Conservation (phyloP, 2,329 filamentous ascomycete species). For the Delphinella strobiligena region DNA sequence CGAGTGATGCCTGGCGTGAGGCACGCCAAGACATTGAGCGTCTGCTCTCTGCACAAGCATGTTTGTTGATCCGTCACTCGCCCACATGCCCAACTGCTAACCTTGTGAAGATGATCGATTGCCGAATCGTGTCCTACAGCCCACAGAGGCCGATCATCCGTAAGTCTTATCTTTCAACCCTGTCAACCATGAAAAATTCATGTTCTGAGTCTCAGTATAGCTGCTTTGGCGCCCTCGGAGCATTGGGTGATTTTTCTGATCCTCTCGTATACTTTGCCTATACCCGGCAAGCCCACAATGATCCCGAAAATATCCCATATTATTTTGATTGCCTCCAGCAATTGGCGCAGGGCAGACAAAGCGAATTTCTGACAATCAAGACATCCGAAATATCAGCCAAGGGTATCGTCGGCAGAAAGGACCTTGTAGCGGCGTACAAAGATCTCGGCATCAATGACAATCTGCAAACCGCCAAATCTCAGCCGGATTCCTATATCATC, state of each 20-base stretch:
- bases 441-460: conserved; percentile 42
- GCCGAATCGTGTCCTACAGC: conserved; percentile 8
- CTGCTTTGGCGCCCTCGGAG: conserved; percentile 51
- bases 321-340: conserved; percentile 55
- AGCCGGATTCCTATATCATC: conserved; percentile 50
- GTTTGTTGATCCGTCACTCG: conserved; percentile 14
- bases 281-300: conserved; percentile 44
- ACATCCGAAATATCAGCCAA: conserved; percentile 46
- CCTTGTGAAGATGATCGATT: conserved; percentile 3
- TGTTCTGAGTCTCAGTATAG: conserved; percentile 17
- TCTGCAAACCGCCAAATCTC: conserved; percentile 22
- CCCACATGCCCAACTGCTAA: neutral
- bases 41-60: conserved; percentile 20
- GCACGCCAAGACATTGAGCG: conserved; percentile 22
- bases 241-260: conserved; percentile 50
- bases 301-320: conserved; percentile 42
- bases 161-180: conserved; percentile 15
- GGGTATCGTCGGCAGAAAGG: conserved; percentile 43
- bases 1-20: conserved; percentile 17
- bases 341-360: conserved; percentile 44
- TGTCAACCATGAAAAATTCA: neutral
- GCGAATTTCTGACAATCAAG: conserved; percentile 45
- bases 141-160: conserved; percentile 22
- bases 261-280: conserved; percentile 50
- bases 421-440: conserved; percentile 46